Conservation (phyloP, 202 grass and related monocot genomes). For the Zizania palustris region DNA sequence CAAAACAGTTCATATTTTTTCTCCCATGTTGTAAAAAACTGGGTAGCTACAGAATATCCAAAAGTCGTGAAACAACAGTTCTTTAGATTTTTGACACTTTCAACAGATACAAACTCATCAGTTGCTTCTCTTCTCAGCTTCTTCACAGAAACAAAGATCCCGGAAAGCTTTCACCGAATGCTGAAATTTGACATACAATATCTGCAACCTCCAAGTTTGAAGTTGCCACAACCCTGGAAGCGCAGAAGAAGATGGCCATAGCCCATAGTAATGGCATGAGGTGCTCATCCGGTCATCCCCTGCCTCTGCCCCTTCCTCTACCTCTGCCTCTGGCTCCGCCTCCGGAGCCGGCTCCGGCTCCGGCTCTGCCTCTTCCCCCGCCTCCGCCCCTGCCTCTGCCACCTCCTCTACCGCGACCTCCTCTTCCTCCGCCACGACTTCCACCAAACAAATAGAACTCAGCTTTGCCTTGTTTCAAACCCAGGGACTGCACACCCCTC, state of each 20-base stretch:
- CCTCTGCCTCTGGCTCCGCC: constrained; percentile 12
- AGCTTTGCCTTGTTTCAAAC: constrained; percentile 70
- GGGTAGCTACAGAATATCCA: too few relatives aligned
- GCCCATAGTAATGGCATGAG: background rate
- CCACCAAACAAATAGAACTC: constrained; percentile 83
- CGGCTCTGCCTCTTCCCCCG: constrained; percentile 23
- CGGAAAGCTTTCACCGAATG: background rate
- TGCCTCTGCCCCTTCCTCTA: constrained; percentile 36
- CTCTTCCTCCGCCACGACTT: constrained; percentile 44
- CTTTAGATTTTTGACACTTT: too few relatives aligned
- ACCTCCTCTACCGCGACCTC: constrained; percentile 26
- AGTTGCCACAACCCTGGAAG: background rate
- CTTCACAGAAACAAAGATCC: too few relatives aligned
- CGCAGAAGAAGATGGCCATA: background rate
- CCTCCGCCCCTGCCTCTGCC: constrained; percentile 34
- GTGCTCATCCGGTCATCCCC: constrained; percentile 36
- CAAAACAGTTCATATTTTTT: too few relatives aligned
- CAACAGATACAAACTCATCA: too few relatives aligned
- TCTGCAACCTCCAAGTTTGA: background rate
- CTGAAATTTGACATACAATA: background rate
- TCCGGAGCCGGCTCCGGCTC: constrained; percentile 30
- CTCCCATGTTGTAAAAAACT: too few relatives aligned
- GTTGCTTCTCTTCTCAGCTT: too few relatives aligned
- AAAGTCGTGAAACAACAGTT: too few relatives aligned
- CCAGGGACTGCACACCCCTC: constrained; percentile 65